phyloP scores from a whole-genome alignment of 257 asterid genomes.

The Solanum peruvianum region DNA sequence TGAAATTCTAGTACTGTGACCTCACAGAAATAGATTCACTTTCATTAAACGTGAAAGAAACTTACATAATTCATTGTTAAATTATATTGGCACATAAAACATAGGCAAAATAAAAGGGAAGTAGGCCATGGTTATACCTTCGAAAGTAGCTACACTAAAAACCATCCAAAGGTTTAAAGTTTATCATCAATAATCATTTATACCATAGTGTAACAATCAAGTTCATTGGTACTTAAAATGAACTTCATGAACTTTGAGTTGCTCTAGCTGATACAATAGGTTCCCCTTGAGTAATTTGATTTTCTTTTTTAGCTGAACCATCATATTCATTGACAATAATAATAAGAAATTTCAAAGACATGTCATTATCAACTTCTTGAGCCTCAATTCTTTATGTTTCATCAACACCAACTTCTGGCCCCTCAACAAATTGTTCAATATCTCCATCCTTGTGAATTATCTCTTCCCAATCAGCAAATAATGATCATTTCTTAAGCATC shows the following conservation, averaged over 20 bases:
- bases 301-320: background rate
- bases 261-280: background rate
- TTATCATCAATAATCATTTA: background rate
- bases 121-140: background rate
- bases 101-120: too few relatives aligned
- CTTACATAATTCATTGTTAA: background rate
- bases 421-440: too few relatives aligned
- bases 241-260: background rate
- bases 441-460: too few relatives aligned
- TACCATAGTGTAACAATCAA: background rate
- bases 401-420: background rate
- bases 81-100: too few relatives aligned
- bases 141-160: background rate
- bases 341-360: background rate
- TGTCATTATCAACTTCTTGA: background rate
- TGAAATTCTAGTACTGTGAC: too few relatives aligned
- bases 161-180: background rate
- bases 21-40: background rate
- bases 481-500: too few relatives aligned
- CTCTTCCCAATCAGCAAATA: too few relatives aligned
- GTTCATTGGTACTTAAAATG: background rate
- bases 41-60: background rate
- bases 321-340: background rate
- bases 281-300: background rate
- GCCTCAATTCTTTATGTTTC: background rate